Evolutionary conservation across 106 monocot genomes (phyloP).

Genomic region (Platanthera zijinensis): DNA sequence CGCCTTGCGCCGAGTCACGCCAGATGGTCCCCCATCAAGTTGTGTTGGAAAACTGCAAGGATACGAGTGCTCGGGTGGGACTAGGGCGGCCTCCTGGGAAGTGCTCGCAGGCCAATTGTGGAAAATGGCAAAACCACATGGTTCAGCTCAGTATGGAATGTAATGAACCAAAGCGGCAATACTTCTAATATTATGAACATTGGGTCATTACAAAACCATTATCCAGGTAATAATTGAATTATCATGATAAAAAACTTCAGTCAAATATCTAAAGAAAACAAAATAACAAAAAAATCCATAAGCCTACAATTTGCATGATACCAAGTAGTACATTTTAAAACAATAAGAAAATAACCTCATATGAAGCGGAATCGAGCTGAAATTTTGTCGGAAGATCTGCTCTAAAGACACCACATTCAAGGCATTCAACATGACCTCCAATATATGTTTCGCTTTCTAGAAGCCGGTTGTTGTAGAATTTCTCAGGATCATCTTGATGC

Average conservation of each 20-base stretch:
- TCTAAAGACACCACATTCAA: slow-evolving; percentile 99
- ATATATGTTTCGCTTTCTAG: slow-evolving; percentile 99
- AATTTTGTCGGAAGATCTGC: slow-evolving; percentile 96
- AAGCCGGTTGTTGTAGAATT: slow-evolving; percentile 80
- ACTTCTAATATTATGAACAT: too few species aligned
- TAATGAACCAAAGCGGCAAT: too few species aligned
- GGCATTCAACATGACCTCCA: slow-evolving; percentile 97
- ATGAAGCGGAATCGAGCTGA: slow-evolving; percentile 85
- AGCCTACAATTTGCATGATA: neutral
- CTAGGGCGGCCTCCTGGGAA: too few species aligned
- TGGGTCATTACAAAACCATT: too few species aligned
- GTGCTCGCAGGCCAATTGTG: too few species aligned
- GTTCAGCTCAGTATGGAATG: too few species aligned
- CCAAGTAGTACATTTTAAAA: neutral
- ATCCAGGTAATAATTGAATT: neutral
- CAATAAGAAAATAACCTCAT: slow-evolving; percentile 44
- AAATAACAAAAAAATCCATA: neutral
- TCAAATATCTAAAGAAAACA: neutral
- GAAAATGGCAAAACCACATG: too few species aligned
- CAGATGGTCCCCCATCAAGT: too few species aligned
- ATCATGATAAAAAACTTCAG: neutral
- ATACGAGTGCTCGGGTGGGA: too few species aligned
- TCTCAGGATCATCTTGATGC: slow-evolving; percentile 83
- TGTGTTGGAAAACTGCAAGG: too few species aligned
- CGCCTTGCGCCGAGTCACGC: too few species aligned